Conservation (phyloP, 2,329 filamentous ascomycete genomes). For the Phialophora verrucosa region DNA sequence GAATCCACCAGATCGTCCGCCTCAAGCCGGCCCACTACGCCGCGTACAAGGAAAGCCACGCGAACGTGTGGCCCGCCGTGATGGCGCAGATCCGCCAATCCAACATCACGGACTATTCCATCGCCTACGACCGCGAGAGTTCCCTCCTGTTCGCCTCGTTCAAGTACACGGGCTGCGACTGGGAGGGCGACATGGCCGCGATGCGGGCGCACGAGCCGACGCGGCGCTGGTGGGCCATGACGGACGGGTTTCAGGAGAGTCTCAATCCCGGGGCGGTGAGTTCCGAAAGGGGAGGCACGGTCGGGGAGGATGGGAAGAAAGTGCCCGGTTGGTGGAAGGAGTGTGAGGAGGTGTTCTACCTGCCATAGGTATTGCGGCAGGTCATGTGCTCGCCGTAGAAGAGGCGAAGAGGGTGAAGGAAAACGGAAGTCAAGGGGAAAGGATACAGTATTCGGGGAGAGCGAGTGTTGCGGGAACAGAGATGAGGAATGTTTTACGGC, state of each 20-base stretch:
- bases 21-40: neutral
- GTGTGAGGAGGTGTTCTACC: neutral
- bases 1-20: neutral
- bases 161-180: constrained; percentile 78
- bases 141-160: constrained; percentile 74
- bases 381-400: too few species aligned
- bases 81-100: neutral
- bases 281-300: constrained; percentile 11
- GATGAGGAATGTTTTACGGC: too few species aligned
- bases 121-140: constrained; percentile 69
- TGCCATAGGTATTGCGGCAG: neutral
- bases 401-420: too few species aligned
- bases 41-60: neutral
- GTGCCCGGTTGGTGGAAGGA: neutral
- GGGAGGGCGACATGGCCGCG: constrained; percentile 73
- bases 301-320: neutral
- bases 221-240: constrained; percentile 80
- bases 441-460: too few species aligned
- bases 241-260: constrained; percentile 72
- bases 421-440: too few species aligned
- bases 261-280: constrained; percentile 15
- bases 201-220: constrained; percentile 77
- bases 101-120: constrained; percentile 42
- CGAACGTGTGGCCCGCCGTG: neutral
- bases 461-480: too few species aligned